These are phyloP conservation scores for Aphanomyces astaci DNA, from an alignment of 352 stramenopile species.

Conservation along the genomic window DNA sequence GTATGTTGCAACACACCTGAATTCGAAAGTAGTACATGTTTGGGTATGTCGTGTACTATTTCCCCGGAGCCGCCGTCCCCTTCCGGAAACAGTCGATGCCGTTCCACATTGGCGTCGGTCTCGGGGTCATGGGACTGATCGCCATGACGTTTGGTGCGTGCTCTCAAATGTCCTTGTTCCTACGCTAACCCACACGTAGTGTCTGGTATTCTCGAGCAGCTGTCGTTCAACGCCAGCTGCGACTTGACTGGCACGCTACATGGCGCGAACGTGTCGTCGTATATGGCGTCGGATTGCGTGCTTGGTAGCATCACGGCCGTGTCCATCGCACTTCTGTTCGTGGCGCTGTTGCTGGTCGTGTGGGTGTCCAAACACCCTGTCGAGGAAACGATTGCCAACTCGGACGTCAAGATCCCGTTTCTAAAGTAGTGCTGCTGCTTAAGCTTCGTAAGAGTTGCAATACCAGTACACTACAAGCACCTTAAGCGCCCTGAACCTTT, in stretches of 20 bases:
- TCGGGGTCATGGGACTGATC: slow-evolving; percentile 54
- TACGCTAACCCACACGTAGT: background rate
- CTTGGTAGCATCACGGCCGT: background rate
- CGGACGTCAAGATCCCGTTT: background rate
- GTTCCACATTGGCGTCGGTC: slow-evolving; percentile 60
- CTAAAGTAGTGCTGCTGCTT: background rate
- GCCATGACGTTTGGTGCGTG: slow-evolving; percentile 44
- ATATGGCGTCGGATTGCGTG: background rate
- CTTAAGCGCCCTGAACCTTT: no score
- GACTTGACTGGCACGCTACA: background rate
- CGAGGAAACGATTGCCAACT: background rate
- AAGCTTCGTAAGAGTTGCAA: background rate
- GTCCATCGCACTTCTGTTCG: background rate
- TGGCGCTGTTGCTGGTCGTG: slow-evolving; percentile 26
- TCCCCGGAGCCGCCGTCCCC: slow-evolving; percentile 43
- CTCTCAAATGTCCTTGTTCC: background rate
- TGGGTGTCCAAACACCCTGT: slow-evolving; percentile 38
- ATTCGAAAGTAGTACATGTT: slow-evolving; percentile 32
- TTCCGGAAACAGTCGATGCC: slow-evolving; percentile 39
- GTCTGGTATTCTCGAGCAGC: background rate
- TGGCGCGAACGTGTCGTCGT: background rate
- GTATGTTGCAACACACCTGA: no score
- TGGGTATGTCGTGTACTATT: slow-evolving; percentile 68
- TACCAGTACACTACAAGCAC: background rate
- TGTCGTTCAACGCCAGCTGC: background rate